phyloP scores from a whole-genome alignment of 768 basidiomycete genomes.

The Lactarius sanguifluus region DNA sequence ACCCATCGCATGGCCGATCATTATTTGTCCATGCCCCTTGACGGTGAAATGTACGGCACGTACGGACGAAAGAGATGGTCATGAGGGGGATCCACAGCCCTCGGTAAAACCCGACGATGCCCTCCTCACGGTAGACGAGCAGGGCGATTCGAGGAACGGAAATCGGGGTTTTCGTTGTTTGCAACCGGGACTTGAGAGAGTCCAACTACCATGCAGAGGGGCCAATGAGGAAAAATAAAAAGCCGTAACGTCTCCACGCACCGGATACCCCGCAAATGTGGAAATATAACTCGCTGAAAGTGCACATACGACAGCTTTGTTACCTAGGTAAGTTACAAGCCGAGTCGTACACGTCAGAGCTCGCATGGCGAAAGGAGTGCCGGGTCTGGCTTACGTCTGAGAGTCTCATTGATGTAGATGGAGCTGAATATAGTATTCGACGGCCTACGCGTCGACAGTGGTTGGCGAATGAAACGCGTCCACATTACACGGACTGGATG shows the following conservation, averaged over 20 bases:
- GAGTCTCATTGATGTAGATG: conserved; percentile 28
- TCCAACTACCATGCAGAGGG: conserved; percentile 59
- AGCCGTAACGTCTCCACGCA: conserved; percentile 27
- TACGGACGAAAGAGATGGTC: conserved; percentile 95
- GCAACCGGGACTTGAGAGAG: conserved; percentile 90
- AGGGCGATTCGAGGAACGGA: conserved; percentile 71
- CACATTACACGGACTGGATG: conserved; percentile 3
- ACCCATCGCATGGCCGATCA: conserved; percentile 23
- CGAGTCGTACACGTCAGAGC: conserved; percentile 23
- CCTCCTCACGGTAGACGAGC: conserved; percentile 79
- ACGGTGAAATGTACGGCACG: conserved; percentile 40
- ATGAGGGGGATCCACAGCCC: conserved; percentile 90
- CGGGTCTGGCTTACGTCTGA: conserved; percentile 25
- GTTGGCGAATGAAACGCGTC: conserved; percentile 17
- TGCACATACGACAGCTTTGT: conserved; percentile 88
- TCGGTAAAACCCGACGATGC: conserved; percentile 87
- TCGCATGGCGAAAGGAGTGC: background rate
- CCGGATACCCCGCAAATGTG: conserved; percentile 90
- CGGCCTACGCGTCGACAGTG: conserved; percentile 17
- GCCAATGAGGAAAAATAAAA: background rate
- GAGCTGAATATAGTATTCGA: conserved; percentile 25
- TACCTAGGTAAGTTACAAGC: conserved; percentile 44
- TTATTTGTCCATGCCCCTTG: conserved; percentile 12
- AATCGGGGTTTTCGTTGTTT: conserved; percentile 75
- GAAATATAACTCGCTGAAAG: conserved; percentile 90